phyloP scores from a whole-genome alignment of 371 early-diverging fungal species.

The Phascolomyces articulosus region DNA sequence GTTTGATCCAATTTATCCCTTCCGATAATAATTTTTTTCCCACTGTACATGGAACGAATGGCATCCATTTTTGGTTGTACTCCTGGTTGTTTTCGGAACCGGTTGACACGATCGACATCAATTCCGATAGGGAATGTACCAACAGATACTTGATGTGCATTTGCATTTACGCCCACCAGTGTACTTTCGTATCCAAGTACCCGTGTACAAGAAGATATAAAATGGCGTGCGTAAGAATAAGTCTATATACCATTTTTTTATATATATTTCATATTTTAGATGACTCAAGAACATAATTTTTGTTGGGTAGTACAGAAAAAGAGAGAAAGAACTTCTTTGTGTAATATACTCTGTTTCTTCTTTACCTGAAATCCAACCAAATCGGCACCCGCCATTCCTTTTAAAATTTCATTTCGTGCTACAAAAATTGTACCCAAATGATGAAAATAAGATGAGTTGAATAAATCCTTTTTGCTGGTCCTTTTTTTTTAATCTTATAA shows the following conservation, averaged over 20 bases:
- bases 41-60: slow-evolving; percentile 85
- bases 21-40: slow-evolving; percentile 96
- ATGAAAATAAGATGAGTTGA: too few species aligned
- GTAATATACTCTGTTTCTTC: not conserved
- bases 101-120: slow-evolving; percentile 69
- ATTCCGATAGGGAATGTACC: slow-evolving; percentile 98
- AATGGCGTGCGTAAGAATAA: slow-evolving; percentile 96
- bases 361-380: slow-evolving; percentile 90
- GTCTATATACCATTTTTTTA: slow-evolving; percentile 54
- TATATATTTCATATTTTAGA: too few species aligned
- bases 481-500: too few species aligned
- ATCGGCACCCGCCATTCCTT: slow-evolving; percentile 91
- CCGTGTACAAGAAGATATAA: slow-evolving; percentile 92
- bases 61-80: slow-evolving; percentile 78
- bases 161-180: slow-evolving; percentile 78
- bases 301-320: not conserved
- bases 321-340: not conserved
- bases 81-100: slow-evolving; percentile 48
- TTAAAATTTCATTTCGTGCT: slow-evolving; percentile 88
- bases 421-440: not conserved
- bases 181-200: slow-evolving; percentile 91
- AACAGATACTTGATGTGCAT: slow-evolving; percentile 77
- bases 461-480: too few species aligned
- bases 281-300: not conserved
- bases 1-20: slow-evolving; percentile 99